These are phyloP conservation scores for Eimeria falciformis DNA, from an alignment of 169 alveolate species.

Conservation along the genomic window DNA sequence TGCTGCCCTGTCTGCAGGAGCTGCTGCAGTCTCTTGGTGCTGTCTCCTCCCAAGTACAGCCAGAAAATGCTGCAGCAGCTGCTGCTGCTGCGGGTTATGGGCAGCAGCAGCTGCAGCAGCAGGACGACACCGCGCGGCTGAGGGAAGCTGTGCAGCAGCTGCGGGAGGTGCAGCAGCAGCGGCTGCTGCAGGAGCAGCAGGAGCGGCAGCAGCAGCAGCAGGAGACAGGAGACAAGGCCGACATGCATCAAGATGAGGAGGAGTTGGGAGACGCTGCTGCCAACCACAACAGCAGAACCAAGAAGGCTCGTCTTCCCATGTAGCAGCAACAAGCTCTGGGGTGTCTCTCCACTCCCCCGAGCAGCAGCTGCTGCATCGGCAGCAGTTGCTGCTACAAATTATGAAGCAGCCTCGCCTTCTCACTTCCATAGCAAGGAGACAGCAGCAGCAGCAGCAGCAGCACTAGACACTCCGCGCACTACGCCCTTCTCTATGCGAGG, in stretches of 20 bases:
- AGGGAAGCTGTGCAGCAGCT: constrained; percentile 59
- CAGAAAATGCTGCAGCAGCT: constrained; percentile 40
- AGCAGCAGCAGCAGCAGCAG: constrained; percentile 16
- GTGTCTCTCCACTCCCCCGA: background rate
- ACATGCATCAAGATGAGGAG: constrained; percentile 1
- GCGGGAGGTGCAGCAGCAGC: constrained; percentile 58
- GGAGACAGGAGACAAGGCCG: background rate
- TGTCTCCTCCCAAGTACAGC: constrained; percentile 37
- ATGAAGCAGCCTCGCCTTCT: background rate
- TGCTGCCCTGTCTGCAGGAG: constrained; percentile 46
- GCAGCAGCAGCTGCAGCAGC: constrained; percentile 44
- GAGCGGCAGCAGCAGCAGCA: constrained; percentile 69
- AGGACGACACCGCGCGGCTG: constrained; percentile 31
- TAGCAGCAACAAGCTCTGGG: too few species aligned
- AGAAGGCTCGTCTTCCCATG: constrained; percentile 21
- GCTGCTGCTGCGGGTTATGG: constrained; percentile 39
- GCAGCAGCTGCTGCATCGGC: constrained; percentile 14
- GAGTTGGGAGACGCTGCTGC: constrained; percentile 7
- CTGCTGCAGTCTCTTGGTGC: constrained; percentile 65
- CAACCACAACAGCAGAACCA: constrained; percentile 20
- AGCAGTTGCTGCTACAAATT: background rate
- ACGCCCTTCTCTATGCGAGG: too few species aligned
- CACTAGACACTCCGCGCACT: background rate
- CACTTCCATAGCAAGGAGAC: background rate
- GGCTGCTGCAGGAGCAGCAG: constrained; percentile 44